A percentile compares a stretch with the other conserved stretches of the same genome.
Evolutionary conservation across 2,329 filamentous ascomycete genomes (phyloP).

Genomic region (Pyrenophora seminiperda): DNA sequence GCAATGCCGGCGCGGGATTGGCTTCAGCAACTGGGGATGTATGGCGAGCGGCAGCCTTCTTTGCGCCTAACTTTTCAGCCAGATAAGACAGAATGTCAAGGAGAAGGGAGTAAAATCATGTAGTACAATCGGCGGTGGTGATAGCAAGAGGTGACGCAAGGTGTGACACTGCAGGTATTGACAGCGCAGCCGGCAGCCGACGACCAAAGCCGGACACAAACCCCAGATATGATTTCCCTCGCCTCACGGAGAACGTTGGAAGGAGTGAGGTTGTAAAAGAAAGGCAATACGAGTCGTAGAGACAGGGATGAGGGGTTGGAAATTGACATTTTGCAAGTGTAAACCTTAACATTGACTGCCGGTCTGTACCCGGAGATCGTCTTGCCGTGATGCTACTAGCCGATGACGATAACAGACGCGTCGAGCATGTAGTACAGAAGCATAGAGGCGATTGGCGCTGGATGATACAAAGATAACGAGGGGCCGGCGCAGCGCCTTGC

Average conservation of each 20-base stretch:
- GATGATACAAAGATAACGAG: conserved; percentile 15
- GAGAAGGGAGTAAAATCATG: conserved; percentile 26
- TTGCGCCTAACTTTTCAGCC: conserved; percentile 21
- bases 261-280: background rate
- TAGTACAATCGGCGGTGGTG: conserved; percentile 27
- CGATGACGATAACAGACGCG: conserved; percentile 12
- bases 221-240: too few relatives aligned
- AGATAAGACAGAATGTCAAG: conserved; percentile 19
- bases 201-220: too few relatives aligned
- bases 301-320: background rate
- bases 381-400: conserved; percentile 2
- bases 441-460: conserved; percentile 9
- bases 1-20: background rate
- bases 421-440: conserved; percentile 11
- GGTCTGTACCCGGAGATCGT: background rate
- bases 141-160: conserved; percentile 20
- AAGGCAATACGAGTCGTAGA: too few relatives aligned
- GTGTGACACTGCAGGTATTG: conserved; percentile 29
- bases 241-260: background rate
- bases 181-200: conserved; percentile 18
- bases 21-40: background rate
- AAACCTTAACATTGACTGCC: background rate
- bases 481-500: conserved; percentile 6
- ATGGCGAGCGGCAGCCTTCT: conserved; percentile 16
- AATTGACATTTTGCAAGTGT: background rate